Conservation (phyloP, 345 rosid genomes). For the Dipteronia dyeriana region DNA sequence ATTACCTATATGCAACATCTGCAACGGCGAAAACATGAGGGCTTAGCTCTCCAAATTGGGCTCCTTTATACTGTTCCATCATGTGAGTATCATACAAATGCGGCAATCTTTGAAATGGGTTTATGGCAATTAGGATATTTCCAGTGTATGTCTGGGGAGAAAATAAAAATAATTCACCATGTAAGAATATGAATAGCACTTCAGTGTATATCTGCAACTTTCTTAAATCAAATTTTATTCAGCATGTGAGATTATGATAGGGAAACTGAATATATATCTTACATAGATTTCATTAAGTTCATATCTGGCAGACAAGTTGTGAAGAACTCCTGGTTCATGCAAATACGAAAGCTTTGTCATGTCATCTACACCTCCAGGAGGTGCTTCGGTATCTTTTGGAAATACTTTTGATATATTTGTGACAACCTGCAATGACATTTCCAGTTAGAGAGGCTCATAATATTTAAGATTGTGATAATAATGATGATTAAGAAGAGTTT, state of each 20-base stretch:
- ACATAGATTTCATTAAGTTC: slow-evolving; percentile 98
- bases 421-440: slow-evolving; percentile 61
- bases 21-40: slow-evolving; percentile 99
- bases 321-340: slow-evolving; percentile 98
- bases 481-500: not conserved
- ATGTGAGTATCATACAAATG: slow-evolving; percentile 98
- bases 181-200: slow-evolving; percentile 8
- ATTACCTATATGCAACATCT: slow-evolving; percentile 95
- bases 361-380: slow-evolving; percentile 99
- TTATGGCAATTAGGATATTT: slow-evolving; percentile 94
- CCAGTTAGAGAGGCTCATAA: slow-evolving; percentile 11
- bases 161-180: slow-evolving; percentile 20
- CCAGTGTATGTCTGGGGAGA: slow-evolving; percentile 91
- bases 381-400: slow-evolving; percentile 96
- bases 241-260: slow-evolving; percentile 7
- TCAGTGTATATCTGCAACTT: slow-evolving; percentile 10
- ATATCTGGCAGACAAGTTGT: slow-evolving; percentile 91
- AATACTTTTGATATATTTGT: slow-evolving; percentile 74
- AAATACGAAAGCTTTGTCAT: slow-evolving; percentile 99
- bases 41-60: slow-evolving; percentile 94
- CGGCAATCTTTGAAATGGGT: slow-evolving; percentile 98
- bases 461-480: slow-evolving; percentile 12
- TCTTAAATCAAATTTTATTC: slow-evolving; percentile 19
- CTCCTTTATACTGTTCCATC: slow-evolving; percentile 99
- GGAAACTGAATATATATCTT: slow-evolving; percentile 36